Evolutionary conservation across 768 basidiomycete genomes (phyloP).

Genomic region (Kwoniella bestiolae): DNA sequence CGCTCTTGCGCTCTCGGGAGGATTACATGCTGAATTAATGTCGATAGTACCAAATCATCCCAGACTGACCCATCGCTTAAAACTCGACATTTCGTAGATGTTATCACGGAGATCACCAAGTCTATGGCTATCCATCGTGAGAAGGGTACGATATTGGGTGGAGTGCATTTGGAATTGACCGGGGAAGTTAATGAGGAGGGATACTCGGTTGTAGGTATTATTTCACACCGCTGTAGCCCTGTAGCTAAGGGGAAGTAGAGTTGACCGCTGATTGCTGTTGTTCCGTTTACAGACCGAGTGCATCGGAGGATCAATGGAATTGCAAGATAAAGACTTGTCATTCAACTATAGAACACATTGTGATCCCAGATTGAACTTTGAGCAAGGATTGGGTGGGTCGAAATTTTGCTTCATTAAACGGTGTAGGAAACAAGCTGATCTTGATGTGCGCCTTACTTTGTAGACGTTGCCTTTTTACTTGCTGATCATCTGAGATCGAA

Average conservation of each 20-base stretch:
- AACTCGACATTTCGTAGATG: constrained; percentile 81
- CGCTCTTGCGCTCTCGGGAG: too few relatives aligned
- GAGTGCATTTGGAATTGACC: constrained; percentile 87
- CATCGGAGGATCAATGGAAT: constrained; percentile 92
- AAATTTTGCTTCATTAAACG: not conserved
- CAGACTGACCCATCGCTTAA: constrained; percentile 71
- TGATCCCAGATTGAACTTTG: constrained; percentile 90
- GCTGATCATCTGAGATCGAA: constrained; percentile 79
- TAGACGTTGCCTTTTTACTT: constrained; percentile 83
- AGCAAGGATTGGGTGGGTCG: constrained; percentile 82
- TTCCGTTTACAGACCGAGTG: constrained; percentile 71
- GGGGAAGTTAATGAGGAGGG: constrained; percentile 89
- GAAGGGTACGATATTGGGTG: constrained; percentile 73
- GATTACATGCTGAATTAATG: not conserved
- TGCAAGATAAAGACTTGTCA: constrained; percentile 85
- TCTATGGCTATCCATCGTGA: constrained; percentile 79
- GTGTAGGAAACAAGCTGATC: constrained; percentile 11
- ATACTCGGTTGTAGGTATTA: constrained; percentile 71
- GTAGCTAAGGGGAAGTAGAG: not conserved
- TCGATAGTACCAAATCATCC: constrained; percentile 76
- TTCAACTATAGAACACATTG: constrained; percentile 93
- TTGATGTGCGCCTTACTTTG: not conserved
- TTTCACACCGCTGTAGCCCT: too few relatives aligned
- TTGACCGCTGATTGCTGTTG: not conserved
- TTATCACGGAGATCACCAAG: constrained; percentile 82